Evolutionary conservation across 768 basidiomycete genomes (phyloP).

Genomic region (Mycena floridula): DNA sequence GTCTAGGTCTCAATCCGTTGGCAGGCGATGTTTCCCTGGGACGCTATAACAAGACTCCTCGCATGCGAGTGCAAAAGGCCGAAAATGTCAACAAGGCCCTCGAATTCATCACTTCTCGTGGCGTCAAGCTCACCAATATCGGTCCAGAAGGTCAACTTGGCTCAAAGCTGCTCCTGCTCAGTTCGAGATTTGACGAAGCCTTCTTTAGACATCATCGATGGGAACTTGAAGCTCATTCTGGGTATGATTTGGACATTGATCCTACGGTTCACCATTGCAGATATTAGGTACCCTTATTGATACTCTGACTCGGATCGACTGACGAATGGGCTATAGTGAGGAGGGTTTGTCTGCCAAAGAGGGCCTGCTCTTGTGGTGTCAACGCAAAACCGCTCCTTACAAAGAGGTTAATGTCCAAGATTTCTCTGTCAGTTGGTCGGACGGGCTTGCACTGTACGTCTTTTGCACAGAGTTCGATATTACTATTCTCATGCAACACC

Average conservation of each 20-base stretch:
- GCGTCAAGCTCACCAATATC: slow-evolving; percentile 95
- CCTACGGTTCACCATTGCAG: slow-evolving; percentile 94
- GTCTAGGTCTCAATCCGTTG: neutral
- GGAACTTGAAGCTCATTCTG: slow-evolving; percentile 96
- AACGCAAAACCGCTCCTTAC: slow-evolving; percentile 90
- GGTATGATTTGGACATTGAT: slow-evolving; percentile 99
- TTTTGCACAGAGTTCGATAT: slow-evolving; percentile 7
- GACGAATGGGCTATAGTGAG: slow-evolving; percentile 59
- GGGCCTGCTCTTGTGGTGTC: slow-evolving; percentile 95
- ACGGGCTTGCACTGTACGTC: slow-evolving; percentile 90
- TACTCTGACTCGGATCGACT: neutral
- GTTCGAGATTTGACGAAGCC: neutral
- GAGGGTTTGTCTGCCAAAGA: slow-evolving; percentile 99
- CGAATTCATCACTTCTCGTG: slow-evolving; percentile 90
- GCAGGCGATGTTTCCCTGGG: slow-evolving; percentile 87
- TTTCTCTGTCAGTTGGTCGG: slow-evolving; percentile 89
- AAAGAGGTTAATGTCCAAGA: slow-evolving; percentile 90
- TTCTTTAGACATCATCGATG: slow-evolving; percentile 90
- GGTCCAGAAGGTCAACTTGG: slow-evolving; percentile 76
- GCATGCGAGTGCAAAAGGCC: slow-evolving; percentile 93
- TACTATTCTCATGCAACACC: slow-evolving; percentile 6
- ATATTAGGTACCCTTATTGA: slow-evolving; percentile 70
- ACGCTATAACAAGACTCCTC: slow-evolving; percentile 85
- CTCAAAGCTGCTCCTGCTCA: neutral
- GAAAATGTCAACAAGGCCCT: slow-evolving; percentile 98